Evolutionary conservation across 441 rosid genomes (phyloP).

Genomic region (Erodium moschatum): DNA sequence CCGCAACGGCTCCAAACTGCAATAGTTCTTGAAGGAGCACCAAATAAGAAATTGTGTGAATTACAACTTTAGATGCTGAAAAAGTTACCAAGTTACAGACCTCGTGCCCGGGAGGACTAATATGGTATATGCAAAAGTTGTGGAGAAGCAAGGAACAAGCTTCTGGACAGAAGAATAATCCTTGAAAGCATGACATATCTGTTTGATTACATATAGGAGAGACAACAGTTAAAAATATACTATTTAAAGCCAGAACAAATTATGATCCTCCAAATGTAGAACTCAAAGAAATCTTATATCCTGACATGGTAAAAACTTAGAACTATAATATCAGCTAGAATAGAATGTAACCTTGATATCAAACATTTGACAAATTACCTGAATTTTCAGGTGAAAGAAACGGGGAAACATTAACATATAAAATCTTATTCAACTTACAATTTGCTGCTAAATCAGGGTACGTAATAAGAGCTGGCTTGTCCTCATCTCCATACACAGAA

Average conservation of each 20-base stretch:
- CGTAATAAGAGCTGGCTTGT: conserved; percentile 29
- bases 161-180: conserved; percentile 79
- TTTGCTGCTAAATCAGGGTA: conserved; percentile 27
- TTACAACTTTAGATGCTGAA: too few species aligned
- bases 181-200: conserved; percentile 34
- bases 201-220: conserved; percentile 60
- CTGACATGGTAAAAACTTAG: conserved; percentile 21
- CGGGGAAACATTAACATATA: neutral
- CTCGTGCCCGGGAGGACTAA: conserved; percentile 93
- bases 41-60: conserved; percentile 18
- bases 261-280: conserved; percentile 22
- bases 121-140: conserved; percentile 88
- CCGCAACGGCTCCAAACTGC: conserved; percentile 88
- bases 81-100: conserved; percentile 37
- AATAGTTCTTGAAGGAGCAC: conserved; percentile 44
- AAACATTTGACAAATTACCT: neutral
- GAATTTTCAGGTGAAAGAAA: neutral
- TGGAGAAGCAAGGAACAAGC: conserved; percentile 82
- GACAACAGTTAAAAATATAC: neutral
- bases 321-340: neutral
- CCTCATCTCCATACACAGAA: conserved; percentile 24
- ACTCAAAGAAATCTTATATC: neutral
- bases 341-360: neutral
- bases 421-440: conserved; percentile 17
- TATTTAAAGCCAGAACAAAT: neutral